A percentile compares a stretch with the other conserved stretches of the same genome.
Evolutionary conservation across 768 basidiomycete species (phyloP).

Genomic region (Harrya chromipes): DNA sequence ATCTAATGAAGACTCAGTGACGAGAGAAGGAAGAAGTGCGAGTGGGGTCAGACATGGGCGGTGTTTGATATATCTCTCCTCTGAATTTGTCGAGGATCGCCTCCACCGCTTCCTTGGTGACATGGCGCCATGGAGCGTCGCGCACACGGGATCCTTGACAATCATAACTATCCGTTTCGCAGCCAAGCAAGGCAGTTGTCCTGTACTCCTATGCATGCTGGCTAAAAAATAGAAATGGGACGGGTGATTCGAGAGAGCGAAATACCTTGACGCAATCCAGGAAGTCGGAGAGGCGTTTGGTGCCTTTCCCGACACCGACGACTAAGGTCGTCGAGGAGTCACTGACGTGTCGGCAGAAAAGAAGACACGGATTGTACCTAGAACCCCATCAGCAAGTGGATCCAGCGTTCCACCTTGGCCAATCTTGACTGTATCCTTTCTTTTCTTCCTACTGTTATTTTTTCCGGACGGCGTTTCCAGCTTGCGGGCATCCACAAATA

Average conservation of each 20-base stretch:
- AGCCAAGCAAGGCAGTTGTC: constrained; percentile 88
- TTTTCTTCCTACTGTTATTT: constrained; percentile 37
- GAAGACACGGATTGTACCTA: constrained; percentile 51
- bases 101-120: constrained; percentile 77
- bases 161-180: constrained; percentile 94
- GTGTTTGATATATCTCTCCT: constrained; percentile 86
- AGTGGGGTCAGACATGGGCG: constrained; percentile 70
- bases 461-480: constrained; percentile 50
- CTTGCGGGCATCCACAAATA: constrained; percentile 67
- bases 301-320: constrained; percentile 84
- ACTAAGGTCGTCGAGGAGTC: constrained; percentile 45
- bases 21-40: neutral
- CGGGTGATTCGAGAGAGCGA: neutral
- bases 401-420: constrained; percentile 96
- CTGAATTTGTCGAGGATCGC: constrained; percentile 65
- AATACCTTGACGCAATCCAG: constrained; percentile 85
- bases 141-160: constrained; percentile 82
- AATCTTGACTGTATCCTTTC: constrained; percentile 61
- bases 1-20: constrained; percentile 47
- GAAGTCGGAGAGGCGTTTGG: constrained; percentile 81
- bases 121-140: constrained; percentile 75
- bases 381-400: constrained; percentile 92
- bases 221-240: constrained; percentile 16
- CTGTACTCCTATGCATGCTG: constrained; percentile 69
- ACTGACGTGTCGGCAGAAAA: neutral